phyloP scores from a whole-genome alignment of 2,329 filamentous ascomycete genomes.

The Neopestalotiopsis sp. region DNA sequence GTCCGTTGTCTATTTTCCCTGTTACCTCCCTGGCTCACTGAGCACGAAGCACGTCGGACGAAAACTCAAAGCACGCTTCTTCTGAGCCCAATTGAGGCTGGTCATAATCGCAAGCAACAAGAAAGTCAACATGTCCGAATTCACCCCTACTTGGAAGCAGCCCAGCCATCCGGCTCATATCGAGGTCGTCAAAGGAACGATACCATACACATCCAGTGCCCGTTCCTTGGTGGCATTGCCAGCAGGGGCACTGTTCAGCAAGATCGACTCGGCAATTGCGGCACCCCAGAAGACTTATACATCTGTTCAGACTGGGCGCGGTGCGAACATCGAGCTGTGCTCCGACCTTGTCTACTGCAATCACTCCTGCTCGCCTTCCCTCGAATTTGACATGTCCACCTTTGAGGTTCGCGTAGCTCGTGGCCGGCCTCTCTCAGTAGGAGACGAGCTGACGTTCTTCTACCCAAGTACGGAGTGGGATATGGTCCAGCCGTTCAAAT shows the following conservation, averaged over 20 bases:
- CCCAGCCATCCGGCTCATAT: constrained; percentile 2
- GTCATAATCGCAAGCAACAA: too few species aligned
- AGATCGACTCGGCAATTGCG: constrained; percentile 5
- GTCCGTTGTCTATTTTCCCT: background rate
- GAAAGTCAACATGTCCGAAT: background rate
- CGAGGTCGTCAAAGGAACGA: constrained; percentile 7
- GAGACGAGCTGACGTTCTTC: constrained; percentile 8
- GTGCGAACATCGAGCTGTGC: constrained; percentile 4
- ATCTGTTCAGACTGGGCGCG: constrained; percentile 1
- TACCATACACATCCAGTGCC: constrained; percentile 6
- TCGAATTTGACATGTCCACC: constrained; percentile 8
- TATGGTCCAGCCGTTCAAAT: constrained; percentile 3
- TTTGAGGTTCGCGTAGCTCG: background rate
- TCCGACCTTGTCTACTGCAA: constrained; percentile 9
- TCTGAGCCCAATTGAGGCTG: too few species aligned
- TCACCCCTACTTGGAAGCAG: constrained; percentile 6
- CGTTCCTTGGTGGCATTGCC: constrained; percentile 7
- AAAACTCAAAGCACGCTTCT: too few species aligned
- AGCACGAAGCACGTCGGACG: too few species aligned
- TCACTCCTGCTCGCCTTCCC: constrained; percentile 4
- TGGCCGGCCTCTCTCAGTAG: background rate
- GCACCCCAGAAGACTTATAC: constrained; percentile 3
- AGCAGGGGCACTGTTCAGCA: constrained; percentile 5
- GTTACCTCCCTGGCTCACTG: too few species aligned
- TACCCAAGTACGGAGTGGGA: constrained; percentile 10